A percentile compares a stretch with the other conserved stretches of the same genome.
Conservation (phyloP, 2,329 filamentous ascomycete genomes). For the Calcarisporium arbuscula region DNA sequence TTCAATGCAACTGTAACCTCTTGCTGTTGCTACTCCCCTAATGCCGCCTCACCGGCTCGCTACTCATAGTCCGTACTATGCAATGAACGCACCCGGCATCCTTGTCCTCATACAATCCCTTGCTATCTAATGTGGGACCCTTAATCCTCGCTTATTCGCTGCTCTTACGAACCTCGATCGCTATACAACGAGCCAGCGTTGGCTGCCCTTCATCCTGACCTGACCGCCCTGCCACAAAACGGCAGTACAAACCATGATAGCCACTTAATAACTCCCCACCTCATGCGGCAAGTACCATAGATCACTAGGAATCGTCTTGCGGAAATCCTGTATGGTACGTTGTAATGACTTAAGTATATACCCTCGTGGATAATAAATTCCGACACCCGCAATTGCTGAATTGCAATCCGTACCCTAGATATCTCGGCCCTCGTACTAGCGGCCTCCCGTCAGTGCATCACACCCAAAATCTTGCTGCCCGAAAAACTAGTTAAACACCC, state of each 20-base stretch:
- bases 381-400: constrained; percentile 7
- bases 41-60: too few species aligned
- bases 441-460: constrained; percentile 6
- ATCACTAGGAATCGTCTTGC: constrained; percentile 16
- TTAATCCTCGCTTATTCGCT: too few species aligned
- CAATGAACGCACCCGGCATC: too few species aligned
- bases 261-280: constrained; percentile 17
- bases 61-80: too few species aligned
- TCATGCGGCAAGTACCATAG: constrained; percentile 18
- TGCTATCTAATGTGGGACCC: too few species aligned
- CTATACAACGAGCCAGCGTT: neutral
- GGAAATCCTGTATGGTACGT: constrained; percentile 16
- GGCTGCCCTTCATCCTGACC: constrained; percentile 1
- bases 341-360: constrained; percentile 13
- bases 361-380: constrained; percentile 9
- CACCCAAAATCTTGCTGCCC: constrained; percentile 7
- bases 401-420: constrained; percentile 5
- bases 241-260: constrained; percentile 18
- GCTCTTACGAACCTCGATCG: neutral
- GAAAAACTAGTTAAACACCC: constrained; percentile 5
- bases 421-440: constrained; percentile 6
- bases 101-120: too few species aligned
- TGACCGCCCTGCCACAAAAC: constrained; percentile 5
- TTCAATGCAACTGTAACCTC: too few species aligned
- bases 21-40: too few species aligned